Evolutionary conservation across 768 basidiomycete genomes (phyloP), one percentile per base, ranked within the genome.

Genomic region (Kwoniella newhampshirensis): DNA sequence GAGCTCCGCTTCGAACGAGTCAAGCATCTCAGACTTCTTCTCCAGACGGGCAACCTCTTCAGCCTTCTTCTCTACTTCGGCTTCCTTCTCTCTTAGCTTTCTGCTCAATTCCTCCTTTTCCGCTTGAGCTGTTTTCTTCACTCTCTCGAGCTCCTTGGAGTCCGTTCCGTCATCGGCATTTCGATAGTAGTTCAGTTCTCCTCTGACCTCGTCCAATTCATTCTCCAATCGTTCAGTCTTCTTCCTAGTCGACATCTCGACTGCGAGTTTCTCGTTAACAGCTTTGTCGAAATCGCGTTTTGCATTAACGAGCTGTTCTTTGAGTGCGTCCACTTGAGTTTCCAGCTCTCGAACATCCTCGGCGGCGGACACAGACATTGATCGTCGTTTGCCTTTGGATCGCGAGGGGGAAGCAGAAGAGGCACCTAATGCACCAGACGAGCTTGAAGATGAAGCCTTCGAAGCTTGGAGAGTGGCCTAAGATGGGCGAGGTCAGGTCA

Each of bases 221-320:
- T 50, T 50, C 46, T 68, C 51, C 42, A 75, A 27, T 1, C 57
- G 64, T 11, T 74, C 71, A 9, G 71, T 50, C 27, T 70, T 66
- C 26, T 65, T 66, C 50, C 66, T 64, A 12, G 60, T 41, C 1
- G 61, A 39, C 3, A 67, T 52, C 55, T 77, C 73, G 0, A 67
- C 18, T 1, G 73, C 70, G 44, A 77, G 55, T 46, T 74, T 72
- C 44, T 72, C 71, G 59, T 77, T 77, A 21, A 71, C 70, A 18
- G 70, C 62, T 47, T 75, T 75, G 54, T 73, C 59, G 13, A 64
- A 49, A 18, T 69, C 66, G 12, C 59, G 39, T 41, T 68, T 67
- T 9, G 66, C 58, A 7, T 37, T 49, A 1, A 57, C 55, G 1
- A 76, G 60, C 51, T 68, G 67, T 6, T 45, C 42, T 40, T 61